Base-by-base conservation (phyloP, 495 filamentous ascomycete genomes). In the Hypomontagnella monticulosa region DNA sequence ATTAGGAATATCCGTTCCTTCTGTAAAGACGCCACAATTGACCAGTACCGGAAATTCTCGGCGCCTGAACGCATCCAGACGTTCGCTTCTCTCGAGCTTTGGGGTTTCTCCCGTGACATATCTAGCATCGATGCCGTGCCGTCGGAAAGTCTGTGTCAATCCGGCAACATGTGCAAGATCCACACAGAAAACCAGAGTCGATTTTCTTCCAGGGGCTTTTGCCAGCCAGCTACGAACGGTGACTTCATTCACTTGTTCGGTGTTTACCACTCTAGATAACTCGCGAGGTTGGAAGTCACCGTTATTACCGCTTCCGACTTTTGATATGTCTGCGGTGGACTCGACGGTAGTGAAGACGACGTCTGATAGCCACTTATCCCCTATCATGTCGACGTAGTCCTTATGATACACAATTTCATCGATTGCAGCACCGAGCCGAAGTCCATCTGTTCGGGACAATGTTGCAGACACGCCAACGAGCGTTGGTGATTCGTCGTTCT, bases 341-440 rank as follows among this genome's bases (percentile, higher is more conserved):
- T 89, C 82, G 33, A 98, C 93, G 0, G 95, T 99, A 0, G 95
- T 98, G 75, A 99, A 99, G 11, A 93, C 79, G 3, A 94, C 92
- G 69, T 95, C 83, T 0, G 93, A 85, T 23, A 99, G 83, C 85
- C 86, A 87, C 33, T 93, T 91, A 15, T 96, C 91, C 20, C 84
- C 85, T 56, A 98, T 98, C 93, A 98, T 97, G 65, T 97, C 93
- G 53, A 98, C 84, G 67, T 96, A 99, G 71, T 97, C 93, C 71
- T 91, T 96, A 77, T 98, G 96, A 67, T 97, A 99, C 20, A 97
- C 96, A 55, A 99, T 94, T 61, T 96, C 90, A 66, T 98, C 95
- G 61, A 99, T 91, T 12, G 91, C 93, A 34, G 91, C 85, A 4
- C 93, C 94, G 1, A 99, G 80, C 44, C 84, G 85, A n/a, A 97